Evolutionary conservation across 2,329 filamentous ascomycete genomes (phyloP), one percentile per base, ranked within the genome.

Genomic region (Phoma sp.): DNA sequence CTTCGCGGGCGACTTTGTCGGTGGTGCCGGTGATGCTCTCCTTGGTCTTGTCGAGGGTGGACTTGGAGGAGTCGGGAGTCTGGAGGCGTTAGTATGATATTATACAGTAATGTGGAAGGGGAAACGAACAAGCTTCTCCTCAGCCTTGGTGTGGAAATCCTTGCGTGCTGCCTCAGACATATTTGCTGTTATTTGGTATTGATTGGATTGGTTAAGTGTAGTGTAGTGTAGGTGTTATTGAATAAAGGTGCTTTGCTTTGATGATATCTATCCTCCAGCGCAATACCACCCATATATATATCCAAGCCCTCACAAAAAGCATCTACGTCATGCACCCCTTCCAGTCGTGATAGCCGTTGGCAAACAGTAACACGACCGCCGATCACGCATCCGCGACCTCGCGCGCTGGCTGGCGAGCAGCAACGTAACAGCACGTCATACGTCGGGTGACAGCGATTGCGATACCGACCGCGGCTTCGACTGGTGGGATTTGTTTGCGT

Each of bases 131-230:
- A 66, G 43, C 54, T 80, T 77, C 80, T 87, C 83, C 69, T 77
- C 74, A 58, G 80, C 75, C 82, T 86, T 82, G 76, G 77, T 69
- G 63, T 74, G 67, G 74, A 85, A 81, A 75, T 85, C 83, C 77
- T 87, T 87, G 83, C 85, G 84, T 69, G 79, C 80, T 65, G 74
- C 47, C 76, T 87, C 85, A 80, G 85, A 83, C 84, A 86, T 86
- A 72, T 64, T 83, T 74, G 66, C 70, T 57, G 51, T 53, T 66
- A 52, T 53, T 61, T 64, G 57, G 55, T 61, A 42, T 70, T 66
- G 51, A 58, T 64, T 57, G 55, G 29, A 59, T 66, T 58, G 48
- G 46, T 53, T 23, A 62, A 58, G 55, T 60, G 53, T 64, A 9
- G 9, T 48, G 38, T n/a, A 49, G 50, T 59, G 51, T 64, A 53